Evolutionary conservation across 345 rosid genomes (phyloP).

Genomic region (Hirschfeldia incana): DNA sequence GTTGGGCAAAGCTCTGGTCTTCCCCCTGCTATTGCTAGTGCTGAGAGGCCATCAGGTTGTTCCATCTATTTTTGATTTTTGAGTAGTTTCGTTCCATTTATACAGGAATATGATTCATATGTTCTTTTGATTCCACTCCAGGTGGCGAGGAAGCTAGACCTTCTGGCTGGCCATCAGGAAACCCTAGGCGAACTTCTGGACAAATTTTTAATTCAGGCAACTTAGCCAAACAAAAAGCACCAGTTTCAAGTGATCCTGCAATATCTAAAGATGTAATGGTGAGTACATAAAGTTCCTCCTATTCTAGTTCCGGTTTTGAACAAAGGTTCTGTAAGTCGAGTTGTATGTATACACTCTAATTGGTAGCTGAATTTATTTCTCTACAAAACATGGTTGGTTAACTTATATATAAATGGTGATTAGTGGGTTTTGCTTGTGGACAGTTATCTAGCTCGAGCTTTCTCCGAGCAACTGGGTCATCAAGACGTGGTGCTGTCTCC

Average conservation of each 20-base stretch:
- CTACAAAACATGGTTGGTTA: background rate
- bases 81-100: background rate
- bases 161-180: slow-evolving; percentile 50
- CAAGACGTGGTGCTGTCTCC: slow-evolving; percentile 50
- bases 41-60: slow-evolving; percentile 67
- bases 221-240: slow-evolving; percentile 52
- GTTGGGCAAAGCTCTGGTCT: slow-evolving; percentile 77
- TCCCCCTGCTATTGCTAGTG: slow-evolving; percentile 56
- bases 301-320: background rate
- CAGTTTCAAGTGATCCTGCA: slow-evolving; percentile 50
- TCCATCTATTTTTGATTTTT: slow-evolving; percentile 16
- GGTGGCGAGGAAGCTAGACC: slow-evolving; percentile 52
- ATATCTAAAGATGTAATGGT: slow-evolving; percentile 52
- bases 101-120: slow-evolving; percentile 2
- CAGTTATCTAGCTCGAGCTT: slow-evolving; percentile 69
- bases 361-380: background rate
- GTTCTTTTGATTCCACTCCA: slow-evolving; percentile 21
- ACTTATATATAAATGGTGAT: slow-evolving; percentile 17
- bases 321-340: background rate
- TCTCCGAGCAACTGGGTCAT: slow-evolving; percentile 52
- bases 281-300: slow-evolving; percentile 20
- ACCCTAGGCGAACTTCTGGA: slow-evolving; percentile 50
- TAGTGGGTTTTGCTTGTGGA: slow-evolving; percentile 17
- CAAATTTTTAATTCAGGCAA: slow-evolving; percentile 49
- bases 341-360: background rate